phyloP scores from a whole-genome alignment of 2,329 filamentous ascomycete genomes.

The Fusarium musae region DNA sequence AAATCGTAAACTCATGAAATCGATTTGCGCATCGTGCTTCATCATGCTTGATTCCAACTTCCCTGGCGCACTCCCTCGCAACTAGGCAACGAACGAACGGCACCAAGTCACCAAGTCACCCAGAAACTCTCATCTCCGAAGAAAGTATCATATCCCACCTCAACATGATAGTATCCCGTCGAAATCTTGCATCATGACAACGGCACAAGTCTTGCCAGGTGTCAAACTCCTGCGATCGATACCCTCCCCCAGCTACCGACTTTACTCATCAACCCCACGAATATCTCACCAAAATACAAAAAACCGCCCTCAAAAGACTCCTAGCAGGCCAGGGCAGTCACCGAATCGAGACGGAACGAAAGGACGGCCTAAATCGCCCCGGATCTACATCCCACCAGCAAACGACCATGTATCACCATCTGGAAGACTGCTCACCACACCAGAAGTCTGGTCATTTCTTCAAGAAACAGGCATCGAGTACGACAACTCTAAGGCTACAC shows the following conservation, averaged over 20 bases:
- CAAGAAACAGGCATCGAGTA: conserved; percentile 41
- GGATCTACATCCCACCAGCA: conserved; percentile 32
- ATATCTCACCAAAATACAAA: not conserved
- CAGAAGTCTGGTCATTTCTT: conserved; percentile 45
- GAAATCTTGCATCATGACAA: conserved; percentile 39
- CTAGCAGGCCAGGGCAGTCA: not conserved
- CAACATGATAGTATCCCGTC: conserved; percentile 28
- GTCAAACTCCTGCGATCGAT: conserved; percentile 21
- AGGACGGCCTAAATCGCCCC: not conserved
- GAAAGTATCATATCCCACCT: not conserved
- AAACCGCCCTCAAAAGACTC: not conserved
- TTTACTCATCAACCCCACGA: conserved; percentile 25
- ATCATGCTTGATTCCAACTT: not conserved
- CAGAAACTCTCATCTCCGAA: not conserved
- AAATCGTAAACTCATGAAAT: not conserved
- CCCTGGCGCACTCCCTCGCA: not conserved
- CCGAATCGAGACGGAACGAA: not conserved
- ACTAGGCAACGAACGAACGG: not conserved
- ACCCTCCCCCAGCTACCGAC: conserved; percentile 11
- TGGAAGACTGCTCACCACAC: conserved; percentile 46
- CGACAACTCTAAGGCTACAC: conserved; percentile 36
- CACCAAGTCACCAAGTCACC: not conserved
- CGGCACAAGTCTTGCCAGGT: conserved; percentile 34
- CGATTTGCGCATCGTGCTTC: conserved; percentile 2
- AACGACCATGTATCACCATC: conserved; percentile 33